Base-by-base conservation (phyloP, 1,139 yeast genomes). In the Kluyveromyces sp. region DNA sequence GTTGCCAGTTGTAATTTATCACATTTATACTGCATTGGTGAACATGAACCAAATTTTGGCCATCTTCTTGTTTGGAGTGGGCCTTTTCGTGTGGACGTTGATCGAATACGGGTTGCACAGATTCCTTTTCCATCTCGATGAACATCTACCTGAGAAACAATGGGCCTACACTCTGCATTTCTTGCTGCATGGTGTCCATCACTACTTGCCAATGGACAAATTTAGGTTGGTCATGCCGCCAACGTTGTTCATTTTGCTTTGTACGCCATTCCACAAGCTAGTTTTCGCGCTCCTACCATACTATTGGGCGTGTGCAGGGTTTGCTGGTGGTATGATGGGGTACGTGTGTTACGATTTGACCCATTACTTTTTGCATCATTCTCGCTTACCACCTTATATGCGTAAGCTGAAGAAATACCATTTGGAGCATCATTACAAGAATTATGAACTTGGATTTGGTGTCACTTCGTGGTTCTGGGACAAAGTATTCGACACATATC, bases 191-290 rank as follows among this genome's bases (percentile, higher is more conserved):
- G 99, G 99, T 42, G 83, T 89, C 45, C 99, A 92, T 64, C 99
- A 92, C 65, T 92, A 87, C 65, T 73, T 92, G 56, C 99, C 99
- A 49, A 92, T 94, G 98, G 99, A 92, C 68, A 77, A 78, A 47
- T 73, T 80, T 65, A 79, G 99, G 61, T 75, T 92, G 61, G 99
- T 92, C 37, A 82, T 92, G 82, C 99, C 99, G 3, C 99, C 99
- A 39, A 72, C 96, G 0, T 69, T 92, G 58, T 81, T 89, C 54
- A 50, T 75, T 22, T 67, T 69, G 2, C 59, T 83, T 40, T 70
- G 80, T 45, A 67, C 68, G 15, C 92, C 92, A 34, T 67, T 83
- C 57, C 79, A 78, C 63, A 71, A 66, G 49, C 61, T 78, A 41
- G 83, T 83, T 22, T 83, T 79, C 53, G 57, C 68, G 8, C 49